Evolutionary conservation across 345 rosid genomes (phyloP), one percentile per base, ranked within the genome.

Genomic region (Boechera stricta): DNA sequence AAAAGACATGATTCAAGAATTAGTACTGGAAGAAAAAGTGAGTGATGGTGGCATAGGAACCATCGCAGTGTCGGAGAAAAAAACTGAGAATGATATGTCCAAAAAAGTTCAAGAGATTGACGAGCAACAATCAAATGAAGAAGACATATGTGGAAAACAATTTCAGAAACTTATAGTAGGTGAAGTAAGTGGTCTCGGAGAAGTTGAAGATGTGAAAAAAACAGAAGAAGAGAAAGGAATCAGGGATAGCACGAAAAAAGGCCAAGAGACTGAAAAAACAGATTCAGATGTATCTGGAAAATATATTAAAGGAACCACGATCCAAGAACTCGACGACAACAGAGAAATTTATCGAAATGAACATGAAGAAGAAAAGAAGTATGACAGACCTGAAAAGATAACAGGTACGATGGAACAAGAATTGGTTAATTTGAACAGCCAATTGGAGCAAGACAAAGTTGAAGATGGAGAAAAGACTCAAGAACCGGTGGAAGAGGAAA

Each of bases 141-240:
- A 48, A 48, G 72, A 57, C 4, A 24, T 1, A 42, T 36, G 2
- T 74, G 48, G 36, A 2, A 64, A 56, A 35, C 35, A 65, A 9
- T 44, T 74, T 6, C 31, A 74, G 49, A 35, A 56, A 45, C 24
- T 24, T 55, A 9, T 10, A 54, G 56, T 11, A 53, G 54, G 45
- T 29, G 77, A 73, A 12, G 32, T 5, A 65, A 55, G 65, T 74
- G 57, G 48, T 24, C 29, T 0, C 33, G 57, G 56, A 65, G 78
- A 41, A 47, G 59, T 66, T 33, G 18, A 66, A 24, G 66, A 47
- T 56, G 66, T 65, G 18, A 63, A 41, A 31, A 53, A 0, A 41
- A 73, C 2, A 52, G 77, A 64, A 1, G 10, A 10, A 10, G 77
- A 53, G 7, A 64, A 39, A 18, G 7, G 5, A 44, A 26, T 47